A percentile compares a stretch with the other conserved stretches of the same genome.
phyloP scores from a whole-genome alignment of 2,329 filamentous ascomycete species.

The Fusarium nurragi region DNA sequence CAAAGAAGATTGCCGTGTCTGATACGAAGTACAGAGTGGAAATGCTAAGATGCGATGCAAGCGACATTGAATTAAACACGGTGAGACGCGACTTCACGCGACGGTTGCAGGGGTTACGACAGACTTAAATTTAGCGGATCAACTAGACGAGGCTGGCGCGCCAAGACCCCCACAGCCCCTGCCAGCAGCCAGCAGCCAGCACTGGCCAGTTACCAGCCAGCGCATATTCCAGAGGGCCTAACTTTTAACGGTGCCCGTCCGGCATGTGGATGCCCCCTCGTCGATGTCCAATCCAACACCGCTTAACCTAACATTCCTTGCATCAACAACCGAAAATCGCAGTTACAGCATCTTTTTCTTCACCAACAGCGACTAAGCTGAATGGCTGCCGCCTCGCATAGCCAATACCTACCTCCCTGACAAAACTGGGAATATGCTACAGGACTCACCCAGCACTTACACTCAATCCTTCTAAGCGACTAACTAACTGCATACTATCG shows the following conservation, averaged over 20 bases:
- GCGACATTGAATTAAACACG: constrained; percentile 23
- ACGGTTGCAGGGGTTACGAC: constrained; percentile 19
- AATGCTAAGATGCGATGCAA: constrained; percentile 3
- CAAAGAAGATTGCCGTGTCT: background rate
- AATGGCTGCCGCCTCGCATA: constrained; percentile 35
- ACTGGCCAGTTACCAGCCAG: background rate
- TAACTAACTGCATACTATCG: constrained; percentile 30
- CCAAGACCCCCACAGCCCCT: constrained; percentile 1
- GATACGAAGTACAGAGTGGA: background rate
- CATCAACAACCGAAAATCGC: constrained; percentile 30
- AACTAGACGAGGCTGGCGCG: constrained; percentile 5
- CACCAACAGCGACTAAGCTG: constrained; percentile 16
- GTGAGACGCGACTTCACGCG: constrained; percentile 33
- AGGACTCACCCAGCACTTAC: constrained; percentile 13
- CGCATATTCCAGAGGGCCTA: background rate
- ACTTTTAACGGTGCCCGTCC: background rate
- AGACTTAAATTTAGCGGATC: constrained; percentile 16
- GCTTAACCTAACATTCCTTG: constrained; percentile 26
- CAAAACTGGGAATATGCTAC: constrained; percentile 32
- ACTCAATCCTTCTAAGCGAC: constrained; percentile 24
- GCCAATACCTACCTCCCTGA: constrained; percentile 29
- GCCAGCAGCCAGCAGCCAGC: background rate
- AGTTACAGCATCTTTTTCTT: constrained; percentile 22
- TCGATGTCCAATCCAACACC: constrained; percentile 16
- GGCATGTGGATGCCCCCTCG: constrained; percentile 17